Percentiles rank a stretch among this genome's conserved stretches.
phyloP scores from a whole-genome alignment of 2,329 filamentous ascomycete genomes.

The Trichoderma atroviride region DNA sequence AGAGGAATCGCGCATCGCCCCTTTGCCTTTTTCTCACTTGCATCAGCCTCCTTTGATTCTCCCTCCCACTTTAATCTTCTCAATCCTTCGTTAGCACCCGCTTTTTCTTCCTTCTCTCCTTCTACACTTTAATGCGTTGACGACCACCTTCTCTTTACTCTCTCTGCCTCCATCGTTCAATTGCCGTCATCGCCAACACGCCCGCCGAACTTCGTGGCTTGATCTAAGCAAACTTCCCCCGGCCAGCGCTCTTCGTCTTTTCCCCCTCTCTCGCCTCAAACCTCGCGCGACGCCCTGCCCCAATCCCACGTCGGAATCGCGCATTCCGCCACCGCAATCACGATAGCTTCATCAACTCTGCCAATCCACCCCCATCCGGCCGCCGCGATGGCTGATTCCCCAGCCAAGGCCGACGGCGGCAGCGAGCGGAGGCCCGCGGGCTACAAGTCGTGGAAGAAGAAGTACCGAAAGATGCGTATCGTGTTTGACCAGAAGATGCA shows the following conservation, averaged over 20 bases:
- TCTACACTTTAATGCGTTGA: not conserved
- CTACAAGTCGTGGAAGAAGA: constrained; percentile 82
- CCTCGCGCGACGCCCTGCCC: not conserved
- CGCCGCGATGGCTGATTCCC: constrained; percentile 39
- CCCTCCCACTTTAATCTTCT: not conserved
- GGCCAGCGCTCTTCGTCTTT: not conserved
- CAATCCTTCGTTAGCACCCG: constrained; percentile 12
- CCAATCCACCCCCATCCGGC: constrained; percentile 22
- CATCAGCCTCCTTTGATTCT: constrained; percentile 24
- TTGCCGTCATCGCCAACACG: constrained; percentile 17
- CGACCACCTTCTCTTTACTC: not conserved
- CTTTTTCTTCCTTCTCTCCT: not conserved
- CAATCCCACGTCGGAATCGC: constrained; percentile 11
- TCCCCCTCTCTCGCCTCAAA: not conserved
- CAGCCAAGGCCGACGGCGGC: constrained; percentile 51
- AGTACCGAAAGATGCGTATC: constrained; percentile 89
- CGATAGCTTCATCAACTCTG: constrained; percentile 20
- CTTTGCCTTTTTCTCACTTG: constrained; percentile 11
- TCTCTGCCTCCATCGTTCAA: not conserved
- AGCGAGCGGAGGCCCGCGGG: constrained; percentile 48
- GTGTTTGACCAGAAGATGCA: constrained; percentile 77
- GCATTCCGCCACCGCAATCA: constrained; percentile 17
- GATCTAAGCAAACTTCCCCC: not conserved
- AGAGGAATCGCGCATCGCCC: constrained; percentile 14
- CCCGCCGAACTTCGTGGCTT: not conserved